Evolutionary conservation across 2,329 filamentous ascomycete species (phyloP).

Genomic region (Fusarium verticillioides): DNA sequence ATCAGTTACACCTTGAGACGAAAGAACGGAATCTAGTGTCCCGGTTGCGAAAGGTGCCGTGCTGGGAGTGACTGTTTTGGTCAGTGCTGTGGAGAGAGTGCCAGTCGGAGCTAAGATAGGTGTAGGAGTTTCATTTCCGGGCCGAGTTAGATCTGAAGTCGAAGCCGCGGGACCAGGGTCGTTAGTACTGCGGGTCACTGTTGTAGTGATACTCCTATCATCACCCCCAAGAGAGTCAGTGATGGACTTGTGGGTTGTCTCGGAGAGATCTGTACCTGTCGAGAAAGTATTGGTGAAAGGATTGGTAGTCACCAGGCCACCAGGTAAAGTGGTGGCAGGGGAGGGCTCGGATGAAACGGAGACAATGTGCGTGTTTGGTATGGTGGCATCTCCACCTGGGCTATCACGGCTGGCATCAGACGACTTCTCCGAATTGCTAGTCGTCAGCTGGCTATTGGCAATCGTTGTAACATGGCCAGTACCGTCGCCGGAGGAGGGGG

Average conservation of each 20-base stretch:
- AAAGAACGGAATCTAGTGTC: rapidly evolving
- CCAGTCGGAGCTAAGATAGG: rapidly evolving
- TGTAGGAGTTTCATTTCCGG: not conserved
- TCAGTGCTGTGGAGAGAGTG: not conserved
- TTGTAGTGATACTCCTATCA: not conserved
- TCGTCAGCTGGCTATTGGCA: rapidly evolving
- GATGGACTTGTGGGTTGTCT: rapidly evolving
- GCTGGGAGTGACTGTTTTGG: rapidly evolving
- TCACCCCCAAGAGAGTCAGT: not conserved
- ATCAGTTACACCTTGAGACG: not conserved
- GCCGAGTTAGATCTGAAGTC: rapidly evolving
- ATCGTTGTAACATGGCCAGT: rapidly evolving
- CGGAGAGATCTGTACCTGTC: not conserved
- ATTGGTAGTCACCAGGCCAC: not conserved
- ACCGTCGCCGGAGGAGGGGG: not conserved
- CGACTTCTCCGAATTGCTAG: rapidly evolving
- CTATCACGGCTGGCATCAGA: rapidly evolving
- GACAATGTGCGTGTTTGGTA: not conserved
- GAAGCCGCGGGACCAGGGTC: rapidly evolving
- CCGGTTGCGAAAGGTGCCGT: rapidly evolving
- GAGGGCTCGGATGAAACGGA: rapidly evolving
- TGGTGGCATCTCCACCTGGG: rapidly evolving
- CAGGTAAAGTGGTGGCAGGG: not conserved
- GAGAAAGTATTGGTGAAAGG: rapidly evolving
- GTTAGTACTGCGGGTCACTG: rapidly evolving